Base-by-base conservation (phyloP, 2,329 filamentous ascomycete genomes). In the Fusarium graminum region DNA sequence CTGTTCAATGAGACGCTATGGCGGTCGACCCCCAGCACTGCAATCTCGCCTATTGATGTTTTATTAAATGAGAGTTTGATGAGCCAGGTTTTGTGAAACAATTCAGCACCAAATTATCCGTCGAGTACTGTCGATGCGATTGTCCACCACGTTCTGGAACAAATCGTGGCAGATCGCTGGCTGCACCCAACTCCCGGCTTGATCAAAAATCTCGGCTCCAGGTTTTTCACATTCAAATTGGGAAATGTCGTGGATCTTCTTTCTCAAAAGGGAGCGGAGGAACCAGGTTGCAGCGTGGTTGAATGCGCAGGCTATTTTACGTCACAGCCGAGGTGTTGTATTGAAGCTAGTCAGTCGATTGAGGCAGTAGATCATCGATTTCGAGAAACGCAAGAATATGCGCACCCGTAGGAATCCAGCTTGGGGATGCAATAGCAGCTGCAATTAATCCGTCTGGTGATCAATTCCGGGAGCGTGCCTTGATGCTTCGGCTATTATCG, bases 321-420 rank as follows among this genome's bases (percentile, higher is more conserved):
- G 16, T 36, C n/a, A 9, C 34, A 36, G 16, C 8, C 16, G 34
- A 36, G 13, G 8, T 36, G 42, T 44, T 19, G 42, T 30, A 19
- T 16, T 19, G 6, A 36, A 13, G 10, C n/a, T 26, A 7, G 36
- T 46, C 34, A 46, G 17, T 41, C 34, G 28, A 28, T 16, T 16
- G 22, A 25, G 29, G 12, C n/a, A 28, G 42, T 19, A n/a, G 29
- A 34, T 52, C 40, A 44, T 22, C 25, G 17, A 11, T 13, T 28
- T 9, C 12, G 11, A 45, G 32, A 14, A 5, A 39, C 16, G 1
- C 9, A 6, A 29, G 5, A 12, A 7, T 49, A 60, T 52, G 57
- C 57, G 57, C 57, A 8, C 55, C 57, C 52, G 45, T 60, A 60
- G n/a, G 17, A 60, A 34, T 19, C 14, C 6, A 17, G 32, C 29